These are phyloP conservation scores for Citrus glauca DNA, from an alignment of 345 rosid genomes.

Conservation along the genomic window DNA sequence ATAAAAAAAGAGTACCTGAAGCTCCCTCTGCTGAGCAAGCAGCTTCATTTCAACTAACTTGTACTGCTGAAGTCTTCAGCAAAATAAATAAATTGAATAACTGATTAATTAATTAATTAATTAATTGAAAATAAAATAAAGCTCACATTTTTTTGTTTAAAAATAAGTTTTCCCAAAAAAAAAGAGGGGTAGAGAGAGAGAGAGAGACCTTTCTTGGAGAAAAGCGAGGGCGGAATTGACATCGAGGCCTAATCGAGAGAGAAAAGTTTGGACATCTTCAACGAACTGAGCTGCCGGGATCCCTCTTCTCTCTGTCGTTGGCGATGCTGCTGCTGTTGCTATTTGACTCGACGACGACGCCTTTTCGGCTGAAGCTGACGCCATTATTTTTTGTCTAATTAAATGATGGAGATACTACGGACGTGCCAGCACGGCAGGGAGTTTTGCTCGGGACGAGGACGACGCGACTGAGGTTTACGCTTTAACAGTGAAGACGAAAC, in stretches of 20 bases:
- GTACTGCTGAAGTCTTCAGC: conserved; percentile 72
- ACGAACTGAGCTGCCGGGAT: conserved; percentile 87
- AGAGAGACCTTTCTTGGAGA: conserved; percentile 78
- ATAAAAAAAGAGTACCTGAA: conserved; percentile 31
- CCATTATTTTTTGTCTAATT: conserved; percentile 10
- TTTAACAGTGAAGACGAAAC: no score
- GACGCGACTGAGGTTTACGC: no score
- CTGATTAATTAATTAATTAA: no score
- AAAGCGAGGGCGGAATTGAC: conserved; percentile 80
- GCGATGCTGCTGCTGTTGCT: background rate
- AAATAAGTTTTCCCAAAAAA: background rate
- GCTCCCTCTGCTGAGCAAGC: conserved; percentile 88
- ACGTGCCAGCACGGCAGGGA: background rate
- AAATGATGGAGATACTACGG: background rate
- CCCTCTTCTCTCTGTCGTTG: conserved; percentile 75
- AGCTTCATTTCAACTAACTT: conserved; percentile 85
- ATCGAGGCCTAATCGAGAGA: conserved; percentile 63
- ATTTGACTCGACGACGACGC: conserved; percentile 8
- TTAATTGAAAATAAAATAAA: background rate
- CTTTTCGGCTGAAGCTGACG: conserved; percentile 22
- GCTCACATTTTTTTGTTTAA: no score
- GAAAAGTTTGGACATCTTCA: conserved; percentile 76
- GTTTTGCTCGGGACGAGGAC: no score
- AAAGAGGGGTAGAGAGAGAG: background rate
- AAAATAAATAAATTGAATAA: no score